Evolutionary conservation across 1,284 basidiomycete genomes (phyloP).

Genomic region (Apiotrichum porosum): DNA sequence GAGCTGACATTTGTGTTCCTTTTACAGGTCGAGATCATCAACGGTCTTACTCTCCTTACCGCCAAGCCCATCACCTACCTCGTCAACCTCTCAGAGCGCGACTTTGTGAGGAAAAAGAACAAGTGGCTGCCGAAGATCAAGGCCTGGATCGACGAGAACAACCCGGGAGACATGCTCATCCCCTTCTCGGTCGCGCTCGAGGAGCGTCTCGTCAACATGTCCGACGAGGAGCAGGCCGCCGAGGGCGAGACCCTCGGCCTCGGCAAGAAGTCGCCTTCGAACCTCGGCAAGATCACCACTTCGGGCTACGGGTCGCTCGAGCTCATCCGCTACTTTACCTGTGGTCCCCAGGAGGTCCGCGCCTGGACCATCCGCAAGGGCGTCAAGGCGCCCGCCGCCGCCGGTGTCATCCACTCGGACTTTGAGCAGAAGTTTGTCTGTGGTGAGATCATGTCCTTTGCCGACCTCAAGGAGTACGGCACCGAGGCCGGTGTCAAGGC

Average conservation of each 20-base stretch:
- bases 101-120: conserved; percentile 97
- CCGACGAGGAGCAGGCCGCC: conserved; percentile 62
- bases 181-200: conserved; percentile 97
- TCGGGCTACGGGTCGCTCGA: conserved; percentile 82
- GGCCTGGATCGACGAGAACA: conserved; percentile 95
- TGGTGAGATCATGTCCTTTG: conserved; percentile 94
- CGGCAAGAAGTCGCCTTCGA: conserved; percentile 52
- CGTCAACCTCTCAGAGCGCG: conserved; percentile 92
- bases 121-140: conserved; percentile 99
- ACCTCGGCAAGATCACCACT: conserved; percentile 85
- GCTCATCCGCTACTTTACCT: conserved; percentile 95
- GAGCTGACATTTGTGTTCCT: too few relatives aligned
- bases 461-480: conserved; percentile 87
- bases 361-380: conserved; percentile 96
- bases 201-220: conserved; percentile 72
- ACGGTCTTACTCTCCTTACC: conserved; percentile 83
- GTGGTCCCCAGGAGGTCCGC: conserved; percentile 92
- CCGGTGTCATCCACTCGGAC: conserved; percentile 83
- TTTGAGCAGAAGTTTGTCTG: conserved; percentile 94
- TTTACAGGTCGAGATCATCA: conserved; percentile 87
- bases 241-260: conserved; percentile 60
- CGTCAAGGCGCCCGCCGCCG: conserved; percentile 92
- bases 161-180: conserved; percentile 91
- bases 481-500: conserved; percentile 89
- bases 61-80: conserved; percentile 98